These are phyloP conservation scores for Candida neerlandica DNA, from an alignment of 1,139 yeast species.

Conservation along the genomic window DNA sequence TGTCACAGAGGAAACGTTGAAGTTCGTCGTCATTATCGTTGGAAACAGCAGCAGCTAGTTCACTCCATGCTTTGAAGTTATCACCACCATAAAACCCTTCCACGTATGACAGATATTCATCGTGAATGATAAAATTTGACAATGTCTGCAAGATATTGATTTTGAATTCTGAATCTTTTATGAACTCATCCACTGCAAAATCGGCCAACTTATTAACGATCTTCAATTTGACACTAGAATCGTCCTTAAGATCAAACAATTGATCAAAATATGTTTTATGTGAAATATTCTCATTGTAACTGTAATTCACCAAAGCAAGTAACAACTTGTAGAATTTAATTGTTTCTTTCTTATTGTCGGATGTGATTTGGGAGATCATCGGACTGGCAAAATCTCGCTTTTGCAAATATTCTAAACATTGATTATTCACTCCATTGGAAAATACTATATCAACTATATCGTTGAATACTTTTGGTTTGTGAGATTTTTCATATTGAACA, in stretches of 20 bases:
- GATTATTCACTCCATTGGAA: slow-evolving; percentile 1
- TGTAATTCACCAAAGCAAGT: neutral
- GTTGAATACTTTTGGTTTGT: slow-evolving; percentile 2
- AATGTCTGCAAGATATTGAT: slow-evolving; percentile 2
- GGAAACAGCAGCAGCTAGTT: neutral
- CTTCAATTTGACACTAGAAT: neutral
- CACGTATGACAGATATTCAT: neutral
- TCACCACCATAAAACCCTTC: neutral
- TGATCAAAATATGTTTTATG: neutral
- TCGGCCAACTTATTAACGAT: slow-evolving; percentile 4
- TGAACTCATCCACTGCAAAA: slow-evolving; percentile 5
- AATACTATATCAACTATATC: slow-evolving; percentile 6
- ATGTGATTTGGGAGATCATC: slow-evolving; percentile 6
- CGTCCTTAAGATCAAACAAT: neutral
- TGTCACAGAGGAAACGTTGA: neutral
- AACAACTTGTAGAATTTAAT: slow-evolving; percentile 4
- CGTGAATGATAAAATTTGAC: neutral
- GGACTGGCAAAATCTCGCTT: neutral
- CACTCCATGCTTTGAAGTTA: neutral
- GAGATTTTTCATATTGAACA: neutral
- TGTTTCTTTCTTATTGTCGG: neutral
- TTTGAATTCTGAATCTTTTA: slow-evolving; percentile 4
- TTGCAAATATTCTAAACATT: slow-evolving; percentile 4
- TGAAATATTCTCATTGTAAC: neutral
- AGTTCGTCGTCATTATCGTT: neutral